Evolutionary conservation across 768 basidiomycete genomes (phyloP), one percentile per base, ranked within the genome.

Genomic region (Pulveroboletus sp.): DNA sequence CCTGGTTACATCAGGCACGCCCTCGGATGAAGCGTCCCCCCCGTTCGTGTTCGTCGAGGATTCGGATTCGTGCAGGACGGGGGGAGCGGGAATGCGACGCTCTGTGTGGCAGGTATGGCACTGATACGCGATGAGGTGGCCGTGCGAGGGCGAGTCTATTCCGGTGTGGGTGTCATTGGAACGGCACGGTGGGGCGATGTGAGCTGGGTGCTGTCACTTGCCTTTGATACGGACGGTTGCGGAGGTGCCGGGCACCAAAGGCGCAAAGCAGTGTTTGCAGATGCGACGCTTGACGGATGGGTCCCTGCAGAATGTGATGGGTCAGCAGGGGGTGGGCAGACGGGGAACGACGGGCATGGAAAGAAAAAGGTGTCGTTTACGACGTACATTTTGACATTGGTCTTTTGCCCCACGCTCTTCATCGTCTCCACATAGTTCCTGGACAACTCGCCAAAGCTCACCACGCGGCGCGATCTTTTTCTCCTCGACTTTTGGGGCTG

Each of bases 221-320:
- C 91, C 66, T 68, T 81, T 81, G 8, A 87, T 67, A 3, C 90
- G 81, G 20, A 89, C 76, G 1, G 72, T 74, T 0, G 80, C 78
- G 1, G 86, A 84, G 1, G 77, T 53, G 12, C 91, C 91, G 0
- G 89, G 84, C 1, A 91, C 56, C 5, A 93, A 72, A 8, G 84
- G 73, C 0, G 72, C 63, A 47, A 78, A 73, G 59, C 91, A 94
- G 2, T 73, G 72, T 62, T 78, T 81, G 69, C 91, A 94, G 7
- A 92, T 58, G 2, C 84, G 80, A 11, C 91, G 83, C 63, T 94
- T 94, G n/a, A 94, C 75, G 1, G 78, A 71, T 0, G 91, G 90
- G 62, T 94, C 91, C 57, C 91, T 92, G 54, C 37, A 2, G 25
- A 27, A 7, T 6, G 21, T 23, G 16, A 19, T 31, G 34, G n/a